Evolutionary conservation across 2,329 filamentous ascomycete species (phyloP).

Genomic region (Fusarium nisikadoi): DNA sequence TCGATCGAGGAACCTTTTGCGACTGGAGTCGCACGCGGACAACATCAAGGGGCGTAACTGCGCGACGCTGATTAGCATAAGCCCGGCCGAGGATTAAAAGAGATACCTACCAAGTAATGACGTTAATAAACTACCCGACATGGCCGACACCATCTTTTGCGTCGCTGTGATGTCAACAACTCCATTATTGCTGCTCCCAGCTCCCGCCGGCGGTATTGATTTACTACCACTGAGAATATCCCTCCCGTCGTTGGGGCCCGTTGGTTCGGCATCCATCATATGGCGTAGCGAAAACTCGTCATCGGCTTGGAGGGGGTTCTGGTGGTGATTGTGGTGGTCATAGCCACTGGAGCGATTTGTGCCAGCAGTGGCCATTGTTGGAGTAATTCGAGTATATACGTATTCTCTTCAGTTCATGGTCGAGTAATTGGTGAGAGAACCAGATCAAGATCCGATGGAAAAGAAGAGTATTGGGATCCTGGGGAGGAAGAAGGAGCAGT

Average conservation of each 20-base stretch:
- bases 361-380: constrained; percentile 39
- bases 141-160: constrained; percentile 96
- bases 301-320: constrained; percentile 39
- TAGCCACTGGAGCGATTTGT: constrained; percentile 39
- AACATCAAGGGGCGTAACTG: constrained; percentile 95
- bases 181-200: constrained; percentile 43
- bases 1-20: constrained; percentile 66
- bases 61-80: constrained; percentile 14
- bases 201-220: constrained; percentile 18
- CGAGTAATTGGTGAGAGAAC: constrained; percentile 1
- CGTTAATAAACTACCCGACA: constrained; percentile 88
- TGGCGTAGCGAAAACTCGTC: constrained; percentile 47
- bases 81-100: too few species aligned
- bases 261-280: constrained; percentile 39
- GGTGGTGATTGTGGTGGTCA: constrained; percentile 27
- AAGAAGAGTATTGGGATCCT: neutral
- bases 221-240: constrained; percentile 8
- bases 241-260: constrained; percentile 18
- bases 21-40: constrained; percentile 95
- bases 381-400: constrained; percentile 7
- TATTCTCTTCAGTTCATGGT: constrained; percentile 29
- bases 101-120: constrained; percentile 79
- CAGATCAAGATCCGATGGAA: neutral
- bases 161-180: constrained; percentile 77
- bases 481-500: neutral